phyloP scores from a whole-genome alignment of 208 protist species.

The Crithidia brevicula region DNA sequence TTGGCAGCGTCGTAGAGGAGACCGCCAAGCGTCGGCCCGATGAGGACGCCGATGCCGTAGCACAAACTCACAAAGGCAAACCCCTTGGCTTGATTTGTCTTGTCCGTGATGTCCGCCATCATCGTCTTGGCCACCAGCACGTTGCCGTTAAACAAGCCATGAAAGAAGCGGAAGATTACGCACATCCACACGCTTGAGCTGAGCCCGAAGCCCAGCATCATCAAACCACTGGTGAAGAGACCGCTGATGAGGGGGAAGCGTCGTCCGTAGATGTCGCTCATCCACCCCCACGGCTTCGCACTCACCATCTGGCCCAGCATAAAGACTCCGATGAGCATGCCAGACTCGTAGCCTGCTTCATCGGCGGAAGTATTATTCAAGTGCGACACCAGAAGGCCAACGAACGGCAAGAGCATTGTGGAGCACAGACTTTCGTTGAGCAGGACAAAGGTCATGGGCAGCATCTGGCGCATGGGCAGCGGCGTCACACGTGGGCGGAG shows the following conservation, averaged over 20 bases:
- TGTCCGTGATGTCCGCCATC: conserved; percentile 77
- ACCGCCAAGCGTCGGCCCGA: conserved; percentile 66
- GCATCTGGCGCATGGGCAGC: conserved; percentile 62
- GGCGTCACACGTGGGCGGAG: conserved; percentile 32
- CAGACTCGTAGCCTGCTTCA: conserved; percentile 61
- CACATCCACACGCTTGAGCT: conserved; percentile 55
- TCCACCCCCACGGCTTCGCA: conserved; percentile 53
- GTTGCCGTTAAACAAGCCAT: conserved; percentile 79
- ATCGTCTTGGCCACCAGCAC: conserved; percentile 79
- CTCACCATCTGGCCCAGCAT: conserved; percentile 69
- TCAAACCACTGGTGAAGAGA: conserved; percentile 58
- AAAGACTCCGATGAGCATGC: conserved; percentile 57
- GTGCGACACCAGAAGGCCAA: conserved; percentile 62
- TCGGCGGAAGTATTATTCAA: conserved; percentile 36
- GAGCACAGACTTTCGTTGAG: conserved; percentile 66
- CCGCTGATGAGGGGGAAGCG: conserved; percentile 54
- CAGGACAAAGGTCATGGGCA: conserved; percentile 60
- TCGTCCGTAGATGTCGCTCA: conserved; percentile 72
- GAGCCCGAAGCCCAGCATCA: conserved; percentile 73
- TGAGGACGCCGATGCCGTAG: conserved; percentile 56
- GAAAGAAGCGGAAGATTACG: conserved; percentile 63
- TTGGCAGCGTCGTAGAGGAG: conserved; percentile 65
- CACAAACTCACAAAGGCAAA: conserved; percentile 97
- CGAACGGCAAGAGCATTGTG: conserved; percentile 70
- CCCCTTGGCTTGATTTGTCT: conserved; percentile 73